phyloP scores from a whole-genome alignment of 768 basidiomycete genomes.

The Xanthoconium purpureum region DNA sequence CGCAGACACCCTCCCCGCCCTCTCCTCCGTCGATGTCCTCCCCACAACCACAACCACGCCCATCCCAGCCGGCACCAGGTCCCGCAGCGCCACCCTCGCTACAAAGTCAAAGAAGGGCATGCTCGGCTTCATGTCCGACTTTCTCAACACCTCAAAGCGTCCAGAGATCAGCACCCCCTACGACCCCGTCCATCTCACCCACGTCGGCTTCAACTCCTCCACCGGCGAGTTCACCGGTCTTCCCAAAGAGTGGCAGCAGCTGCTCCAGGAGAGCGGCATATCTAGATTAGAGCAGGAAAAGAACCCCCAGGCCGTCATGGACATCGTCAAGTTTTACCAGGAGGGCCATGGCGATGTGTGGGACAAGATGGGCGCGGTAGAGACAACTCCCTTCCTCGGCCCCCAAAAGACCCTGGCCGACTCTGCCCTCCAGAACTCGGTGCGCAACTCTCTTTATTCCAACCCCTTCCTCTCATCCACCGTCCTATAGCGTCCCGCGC shows the following conservation, averaged over 20 bases:
- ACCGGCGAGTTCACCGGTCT: slow-evolving; percentile 98
- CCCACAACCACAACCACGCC: background rate
- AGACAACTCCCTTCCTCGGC: slow-evolving; percentile 20
- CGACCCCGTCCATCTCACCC: slow-evolving; percentile 98
- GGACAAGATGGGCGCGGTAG: slow-evolving; percentile 78
- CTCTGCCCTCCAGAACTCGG: slow-evolving; percentile 54
- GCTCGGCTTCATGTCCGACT: slow-evolving; percentile 61
- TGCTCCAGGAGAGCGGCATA: slow-evolving; percentile 93
- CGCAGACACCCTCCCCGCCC: slow-evolving; percentile 22
- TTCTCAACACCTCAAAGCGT: slow-evolving; percentile 72
- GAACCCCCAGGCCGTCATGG: slow-evolving; percentile 97
- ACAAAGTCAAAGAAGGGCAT: slow-evolving; percentile 61
- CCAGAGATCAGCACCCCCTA: slow-evolving; percentile 96
- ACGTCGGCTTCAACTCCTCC: slow-evolving; percentile 98
- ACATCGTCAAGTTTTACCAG: slow-evolving; percentile 98
- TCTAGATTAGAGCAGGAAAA: slow-evolving; percentile 93
- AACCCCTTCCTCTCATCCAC: background rate
- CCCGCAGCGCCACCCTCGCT: slow-evolving; percentile 41
- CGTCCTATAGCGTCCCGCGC: slow-evolving; percentile 35
- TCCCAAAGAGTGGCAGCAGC: slow-evolving; percentile 98
- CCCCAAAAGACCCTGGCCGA: slow-evolving; percentile 37
- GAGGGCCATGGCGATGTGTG: slow-evolving; percentile 78
- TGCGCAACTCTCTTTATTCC: slow-evolving; percentile 30
- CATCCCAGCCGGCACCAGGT: slow-evolving; percentile 31
- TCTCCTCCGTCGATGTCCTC: slow-evolving; percentile 14